Evolutionary conservation across 2,329 filamentous ascomycete genomes (phyloP), one percentile per base, ranked within the genome.

Genomic region (Fusarium tupiense): DNA sequence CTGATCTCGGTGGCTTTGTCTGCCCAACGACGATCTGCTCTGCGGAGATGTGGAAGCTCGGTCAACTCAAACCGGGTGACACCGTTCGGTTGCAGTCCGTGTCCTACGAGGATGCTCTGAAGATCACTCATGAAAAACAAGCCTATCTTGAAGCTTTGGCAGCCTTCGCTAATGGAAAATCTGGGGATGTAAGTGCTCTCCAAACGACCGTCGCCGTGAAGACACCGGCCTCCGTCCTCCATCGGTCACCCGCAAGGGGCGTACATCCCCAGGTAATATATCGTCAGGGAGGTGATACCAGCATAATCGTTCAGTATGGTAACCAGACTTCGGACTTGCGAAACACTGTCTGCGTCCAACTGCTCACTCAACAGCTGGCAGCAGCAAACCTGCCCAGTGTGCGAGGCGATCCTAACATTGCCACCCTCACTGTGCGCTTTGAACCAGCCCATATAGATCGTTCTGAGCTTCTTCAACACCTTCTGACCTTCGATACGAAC

Each of bases 31-130:
- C 80, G 0, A 74, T 83, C 12, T 74, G 76, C 41, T 76, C 77
- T 9, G 81, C 79, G 5, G 81, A 83, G 29, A 66, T 83, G 61
- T 83, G 81, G 80, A 83, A 82, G 67, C 59, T 83, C 5, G 82
- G 82, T 8, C 81, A 82, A 63, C 74, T 83, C 5, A 80, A 77
- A 24, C 76, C 82, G 0, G 82, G 82, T 3, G 77, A 81, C 37
- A 59, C 44, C 26, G 8, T 59, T 76, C 10, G 60, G 56, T 37
- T 76, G 69, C 52, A 67, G 65, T 50, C 75, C 41, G 24, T 53
- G 58, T n/a, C 57, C 58, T 37, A 67, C 41, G 8, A 56, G 10
- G 58, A 52, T 53, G 58, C 44, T n/a, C 31, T 50, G 41, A 52
- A 17, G 24, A 59, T 59, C 24, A 33, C 11, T 19, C 31, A 19